A percentile compares a stretch with the other conserved stretches of the same genome.
Evolutionary conservation across 2,329 filamentous ascomycete genomes (phyloP).

Genomic region (Botrytis tulipae): DNA sequence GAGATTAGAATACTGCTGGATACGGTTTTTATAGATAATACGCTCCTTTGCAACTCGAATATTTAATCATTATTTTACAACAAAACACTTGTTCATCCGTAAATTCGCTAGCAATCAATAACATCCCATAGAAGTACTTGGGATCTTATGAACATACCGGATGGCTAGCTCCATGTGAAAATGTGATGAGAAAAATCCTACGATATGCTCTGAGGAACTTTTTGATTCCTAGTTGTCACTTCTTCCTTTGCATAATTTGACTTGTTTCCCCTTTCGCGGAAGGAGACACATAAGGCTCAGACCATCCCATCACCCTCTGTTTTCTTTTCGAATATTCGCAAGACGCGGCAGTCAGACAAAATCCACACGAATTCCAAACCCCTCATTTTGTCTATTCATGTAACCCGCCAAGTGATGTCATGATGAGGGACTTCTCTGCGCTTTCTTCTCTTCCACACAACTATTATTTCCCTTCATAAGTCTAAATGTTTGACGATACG

Average conservation of each 20-base stretch:
- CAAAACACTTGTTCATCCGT: neutral
- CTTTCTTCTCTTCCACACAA: neutral
- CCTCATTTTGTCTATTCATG: neutral
- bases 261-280: neutral
- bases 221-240: neutral
- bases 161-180: neutral
- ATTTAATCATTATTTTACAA: conserved; percentile 6
- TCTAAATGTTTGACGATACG: accelerated
- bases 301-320: neutral
- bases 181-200: neutral
- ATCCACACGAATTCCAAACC: neutral
- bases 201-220: neutral
- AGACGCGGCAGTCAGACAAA: neutral
- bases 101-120: neutral
- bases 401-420: neutral
- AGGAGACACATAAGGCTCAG: neutral
- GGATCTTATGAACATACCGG: no score
- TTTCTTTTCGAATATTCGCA: accelerated
- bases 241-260: neutral
- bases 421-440: neutral
- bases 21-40: conserved; percentile 8
- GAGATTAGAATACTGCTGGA: neutral
- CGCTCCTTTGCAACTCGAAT: neutral
- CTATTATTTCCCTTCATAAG: neutral
- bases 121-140: no score